These are phyloP conservation scores for Yamadazyma jaroonii DNA, from an alignment of 1,139 yeast genomes.

Conservation along the genomic window DNA sequence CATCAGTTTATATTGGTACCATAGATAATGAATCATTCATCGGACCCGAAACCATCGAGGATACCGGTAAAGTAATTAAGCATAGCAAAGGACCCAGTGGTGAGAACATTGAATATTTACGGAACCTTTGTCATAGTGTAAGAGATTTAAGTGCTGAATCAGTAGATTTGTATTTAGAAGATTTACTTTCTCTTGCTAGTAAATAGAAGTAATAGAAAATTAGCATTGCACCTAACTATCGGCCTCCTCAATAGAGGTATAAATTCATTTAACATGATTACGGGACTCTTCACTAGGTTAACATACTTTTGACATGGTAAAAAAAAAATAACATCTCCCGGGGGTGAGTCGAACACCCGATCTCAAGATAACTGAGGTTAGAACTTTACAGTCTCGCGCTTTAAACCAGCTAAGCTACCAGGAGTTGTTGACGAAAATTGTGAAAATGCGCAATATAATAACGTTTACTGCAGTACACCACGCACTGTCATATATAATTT, in stretches of 20 bases:
- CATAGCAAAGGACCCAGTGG: conserved; percentile 78
- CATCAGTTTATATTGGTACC: conserved; percentile 81
- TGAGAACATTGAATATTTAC: conserved; percentile 67
- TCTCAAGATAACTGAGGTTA: conserved; percentile 60
- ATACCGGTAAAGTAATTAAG: conserved; percentile 61
- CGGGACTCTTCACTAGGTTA: no score
- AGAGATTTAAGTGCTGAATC: conserved; percentile 41
- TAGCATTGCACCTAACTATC: not conserved
- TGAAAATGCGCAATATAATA: no score
- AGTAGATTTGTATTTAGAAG: conserved; percentile 37
- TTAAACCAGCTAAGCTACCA: conserved; percentile 77
- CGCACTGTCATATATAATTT: no score
- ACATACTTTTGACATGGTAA: not conserved
- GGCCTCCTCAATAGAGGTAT: no score
- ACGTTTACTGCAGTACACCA: no score
- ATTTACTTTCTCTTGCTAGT: conserved; percentile 20
- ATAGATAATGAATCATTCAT: conserved; percentile 76
- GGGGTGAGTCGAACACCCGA: conserved; percentile 87
- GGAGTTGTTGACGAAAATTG: conserved; percentile 29
- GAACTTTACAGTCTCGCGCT: conserved; percentile 74
- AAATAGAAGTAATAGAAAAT: not conserved
- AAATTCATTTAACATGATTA: no score
- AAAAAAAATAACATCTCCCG: conserved; percentile 46
- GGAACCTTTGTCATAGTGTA: conserved; percentile 52
- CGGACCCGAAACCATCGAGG: conserved; percentile 65